Evolutionary conservation across 352 stramenopile genomes (phyloP).

Genomic region (Phytophthora constricta): DNA sequence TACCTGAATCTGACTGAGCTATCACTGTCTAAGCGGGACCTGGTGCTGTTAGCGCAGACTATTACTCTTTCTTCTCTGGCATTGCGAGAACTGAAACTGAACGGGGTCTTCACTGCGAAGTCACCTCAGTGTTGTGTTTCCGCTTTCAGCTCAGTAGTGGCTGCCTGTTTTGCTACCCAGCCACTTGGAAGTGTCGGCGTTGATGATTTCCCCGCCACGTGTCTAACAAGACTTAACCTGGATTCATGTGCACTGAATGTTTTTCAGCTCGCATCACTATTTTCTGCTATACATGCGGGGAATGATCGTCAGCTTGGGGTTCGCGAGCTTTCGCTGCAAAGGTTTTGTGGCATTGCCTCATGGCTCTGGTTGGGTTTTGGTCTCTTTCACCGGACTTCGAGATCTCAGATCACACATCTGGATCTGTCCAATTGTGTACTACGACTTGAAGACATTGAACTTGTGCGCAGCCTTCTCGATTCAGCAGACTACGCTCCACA

Average conservation of each 20-base stretch:
- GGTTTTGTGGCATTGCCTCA: conserved; percentile 31
- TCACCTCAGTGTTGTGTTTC: conserved; percentile 10
- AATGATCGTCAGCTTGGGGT: conserved; percentile 5
- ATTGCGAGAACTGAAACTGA: conserved; percentile 37
- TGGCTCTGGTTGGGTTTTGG: conserved; percentile 54
- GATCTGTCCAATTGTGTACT: conserved; percentile 55
- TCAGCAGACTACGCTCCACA: conserved; percentile 4
- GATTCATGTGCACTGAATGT: conserved; percentile 37
- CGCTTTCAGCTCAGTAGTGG: conserved; percentile 34
- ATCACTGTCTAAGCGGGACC: conserved; percentile 20
- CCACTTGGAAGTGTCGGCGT: not conserved
- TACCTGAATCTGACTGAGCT: conserved; percentile 26
- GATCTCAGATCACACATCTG: conserved; percentile 24
- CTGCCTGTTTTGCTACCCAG: conserved; percentile 32
- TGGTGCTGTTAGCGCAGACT: conserved; percentile 20
- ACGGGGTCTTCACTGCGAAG: conserved; percentile 22
- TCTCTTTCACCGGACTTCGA: conserved; percentile 32
- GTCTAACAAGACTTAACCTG: conserved; percentile 32
- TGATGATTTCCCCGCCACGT: not conserved
- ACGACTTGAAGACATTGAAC: conserved; percentile 31
- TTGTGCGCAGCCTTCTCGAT: conserved; percentile 20
- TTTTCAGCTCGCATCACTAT: conserved; percentile 43
- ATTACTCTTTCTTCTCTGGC: conserved; percentile 1
- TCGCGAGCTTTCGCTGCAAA: conserved; percentile 40
- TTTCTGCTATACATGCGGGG: conserved; percentile 41